Evolutionary conservation across 441 rosid genomes (phyloP), one percentile per base, ranked within the genome.

Genomic region (Erysimum cheiri): DNA sequence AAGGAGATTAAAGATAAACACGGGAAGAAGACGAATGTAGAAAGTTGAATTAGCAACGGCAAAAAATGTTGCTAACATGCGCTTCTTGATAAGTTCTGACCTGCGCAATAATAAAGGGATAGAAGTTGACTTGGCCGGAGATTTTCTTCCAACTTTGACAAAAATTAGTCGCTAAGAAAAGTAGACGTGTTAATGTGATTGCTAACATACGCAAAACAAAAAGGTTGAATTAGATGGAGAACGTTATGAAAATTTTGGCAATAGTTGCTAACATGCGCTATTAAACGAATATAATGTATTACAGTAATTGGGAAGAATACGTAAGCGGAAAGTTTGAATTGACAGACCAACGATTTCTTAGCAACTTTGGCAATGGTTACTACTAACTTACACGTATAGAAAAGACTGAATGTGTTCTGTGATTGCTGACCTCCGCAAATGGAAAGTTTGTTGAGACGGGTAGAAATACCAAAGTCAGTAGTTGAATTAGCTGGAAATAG

Each of bases 21-120:
- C 72, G 72, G 63, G 57, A 50, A 67, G 63, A 54, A 53, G 73
- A 67, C 73, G 59, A 53, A 29, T 7, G 19, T 28, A 64, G 57
- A 3, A 28, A 19, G 11, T 41, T 35, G 9, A 0, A 22, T 60
- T 3, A 9, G 12, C 69, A 15, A 14, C 24, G 11, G 10, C 28
- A 26, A 26, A 2, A 9, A 31, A 6, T 0, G 3, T 4, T 43
- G 62, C 68, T 67, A 73, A 60, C 17, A 15, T 73, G 49, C 77
- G 63, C 72, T 3, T 32, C 24, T 44, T 14, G 3, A 3, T 2
- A 40, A 6, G 54, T 61, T 61, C 11, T 8, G 3, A 26, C 1
- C 1, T 53, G 26, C 75, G 56, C 75, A 17, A 0, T 26, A 3
- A 43, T 2, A 0, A 43, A 15, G 10, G 9, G 24, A 15, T 44